These are phyloP conservation scores for Purshia tridentata DNA, from an alignment of 306 rosid species.

Conservation along the genomic window DNA sequence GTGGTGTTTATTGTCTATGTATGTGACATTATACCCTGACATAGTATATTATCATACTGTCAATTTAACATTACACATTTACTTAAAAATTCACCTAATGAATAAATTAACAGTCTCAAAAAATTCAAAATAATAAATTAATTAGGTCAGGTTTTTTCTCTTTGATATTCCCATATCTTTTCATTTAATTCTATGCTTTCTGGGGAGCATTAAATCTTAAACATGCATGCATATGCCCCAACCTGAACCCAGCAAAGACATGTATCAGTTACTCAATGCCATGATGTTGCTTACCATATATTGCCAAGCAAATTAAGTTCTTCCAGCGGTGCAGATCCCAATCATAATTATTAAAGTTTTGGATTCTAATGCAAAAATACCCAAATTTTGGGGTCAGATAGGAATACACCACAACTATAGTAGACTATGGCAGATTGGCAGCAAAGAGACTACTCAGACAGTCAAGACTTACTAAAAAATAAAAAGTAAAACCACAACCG, in stretches of 20 bases:
- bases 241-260: neutral
- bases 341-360: neutral
- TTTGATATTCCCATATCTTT: neutral
- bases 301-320: neutral
- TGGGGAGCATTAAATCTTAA: neutral
- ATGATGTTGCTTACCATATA: neutral
- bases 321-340: neutral
- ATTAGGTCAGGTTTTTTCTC: neutral
- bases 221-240: neutral
- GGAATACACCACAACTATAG: conserved; percentile 9
- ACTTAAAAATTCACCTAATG: too few relatives aligned
- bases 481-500: neutral
- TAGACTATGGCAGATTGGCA: conserved; percentile 1
- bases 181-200: neutral
- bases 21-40: too few relatives aligned
- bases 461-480: neutral
- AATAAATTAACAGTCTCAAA: too few relatives aligned
- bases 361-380: neutral
- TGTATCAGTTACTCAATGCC: neutral
- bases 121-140: neutral
- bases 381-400: neutral
- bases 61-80: too few relatives aligned
- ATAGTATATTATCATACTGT: too few relatives aligned
- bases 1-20: too few relatives aligned
- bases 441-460: neutral